Conservation (phyloP, 352 stramenopile genomes). For the Halophytophthora polymorphica region DNA sequence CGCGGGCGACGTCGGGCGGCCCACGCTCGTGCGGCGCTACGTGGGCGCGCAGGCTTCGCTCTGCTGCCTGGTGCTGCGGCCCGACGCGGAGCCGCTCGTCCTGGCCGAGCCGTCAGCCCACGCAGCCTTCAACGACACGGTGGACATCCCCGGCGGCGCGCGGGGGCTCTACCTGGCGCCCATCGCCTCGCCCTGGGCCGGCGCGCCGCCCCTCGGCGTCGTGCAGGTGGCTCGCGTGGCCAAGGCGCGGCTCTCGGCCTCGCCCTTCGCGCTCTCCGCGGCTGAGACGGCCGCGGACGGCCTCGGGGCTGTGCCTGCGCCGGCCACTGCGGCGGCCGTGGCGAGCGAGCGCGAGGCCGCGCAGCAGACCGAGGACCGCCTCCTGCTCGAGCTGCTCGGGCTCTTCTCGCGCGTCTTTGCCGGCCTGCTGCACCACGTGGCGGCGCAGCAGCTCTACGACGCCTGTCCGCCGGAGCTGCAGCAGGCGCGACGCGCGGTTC, state of each 20-base stretch:
- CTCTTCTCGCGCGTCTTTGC: conserved; percentile 58
- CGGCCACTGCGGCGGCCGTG: conserved; percentile 8
- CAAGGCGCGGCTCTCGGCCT: conserved; percentile 16
- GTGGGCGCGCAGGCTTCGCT: conserved; percentile 58
- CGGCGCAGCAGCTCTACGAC: conserved; percentile 47
- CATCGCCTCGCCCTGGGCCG: conserved; percentile 51
- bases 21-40: conserved; percentile 49
- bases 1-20: conserved; percentile 2
- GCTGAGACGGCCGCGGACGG: conserved; percentile 7
- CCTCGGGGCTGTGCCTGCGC: conserved; percentile 3
- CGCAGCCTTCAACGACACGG: conserved; percentile 65
- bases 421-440: conserved; percentile 51
- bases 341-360: conserved; percentile 33
- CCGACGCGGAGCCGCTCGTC: conserved; percentile 19
- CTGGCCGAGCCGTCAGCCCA: conserved; percentile 46
- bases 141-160: conserved; percentile 56
- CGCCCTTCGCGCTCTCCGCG: conserved; percentile 17
- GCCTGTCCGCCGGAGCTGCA: conserved; percentile 47
- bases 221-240: conserved; percentile 58
- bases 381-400: conserved; percentile 53
- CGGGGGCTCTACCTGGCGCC: conserved; percentile 55
- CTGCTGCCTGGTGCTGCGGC: conserved; percentile 28
- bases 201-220: conserved; percentile 45
- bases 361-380: conserved; percentile 47
- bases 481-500: conserved; percentile 40